These are phyloP conservation scores for Aspergillus uvarum DNA, from an alignment of 2,329 filamentous ascomycete species.

Conservation along the genomic window DNA sequence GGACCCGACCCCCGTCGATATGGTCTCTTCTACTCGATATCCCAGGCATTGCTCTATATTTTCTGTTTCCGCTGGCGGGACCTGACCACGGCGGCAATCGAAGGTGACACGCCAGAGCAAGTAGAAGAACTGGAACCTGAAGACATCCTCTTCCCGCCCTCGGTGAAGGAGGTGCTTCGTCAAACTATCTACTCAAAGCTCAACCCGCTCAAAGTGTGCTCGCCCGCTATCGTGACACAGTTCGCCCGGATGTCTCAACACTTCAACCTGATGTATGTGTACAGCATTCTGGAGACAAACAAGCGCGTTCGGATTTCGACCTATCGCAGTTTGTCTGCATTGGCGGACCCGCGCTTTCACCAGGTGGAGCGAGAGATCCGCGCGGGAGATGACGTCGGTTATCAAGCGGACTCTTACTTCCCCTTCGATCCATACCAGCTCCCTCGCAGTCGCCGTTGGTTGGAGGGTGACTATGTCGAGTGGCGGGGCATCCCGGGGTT, in stretches of 20 bases:
- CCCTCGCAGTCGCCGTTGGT: constrained; percentile 81
- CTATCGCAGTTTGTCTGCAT: constrained; percentile 49
- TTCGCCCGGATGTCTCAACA: constrained; percentile 87
- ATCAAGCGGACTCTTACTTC: constrained; percentile 91
- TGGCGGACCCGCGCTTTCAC: constrained; percentile 40
- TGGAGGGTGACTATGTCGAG: constrained; percentile 77
- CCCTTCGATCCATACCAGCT: constrained; percentile 96
- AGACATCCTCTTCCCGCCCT: constrained; percentile 75
- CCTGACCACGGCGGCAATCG: constrained; percentile 61
- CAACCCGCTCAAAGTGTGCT: constrained; percentile 94
- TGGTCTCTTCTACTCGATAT: constrained; percentile 78
- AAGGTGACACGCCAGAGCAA: constrained; percentile 55
- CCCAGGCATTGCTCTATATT: constrained; percentile 89
- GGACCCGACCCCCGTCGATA: constrained; percentile 85
- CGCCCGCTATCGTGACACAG: constrained; percentile 82
- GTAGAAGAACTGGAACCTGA: constrained; percentile 59
- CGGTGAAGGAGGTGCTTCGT: constrained; percentile 70
- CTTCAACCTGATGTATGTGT: constrained; percentile 85
- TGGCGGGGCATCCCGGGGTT: constrained; percentile 76
- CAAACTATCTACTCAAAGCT: constrained; percentile 82
- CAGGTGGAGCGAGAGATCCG: constrained; percentile 56
- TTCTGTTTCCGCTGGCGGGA: constrained; percentile 99
- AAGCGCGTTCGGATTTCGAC: constrained; percentile 81
- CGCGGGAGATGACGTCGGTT: constrained; percentile 68
- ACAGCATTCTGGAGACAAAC: constrained; percentile 83